phyloP scores from a whole-genome alignment of 2,329 filamentous ascomycete species.

The Arthrobotrys entomopaga region DNA sequence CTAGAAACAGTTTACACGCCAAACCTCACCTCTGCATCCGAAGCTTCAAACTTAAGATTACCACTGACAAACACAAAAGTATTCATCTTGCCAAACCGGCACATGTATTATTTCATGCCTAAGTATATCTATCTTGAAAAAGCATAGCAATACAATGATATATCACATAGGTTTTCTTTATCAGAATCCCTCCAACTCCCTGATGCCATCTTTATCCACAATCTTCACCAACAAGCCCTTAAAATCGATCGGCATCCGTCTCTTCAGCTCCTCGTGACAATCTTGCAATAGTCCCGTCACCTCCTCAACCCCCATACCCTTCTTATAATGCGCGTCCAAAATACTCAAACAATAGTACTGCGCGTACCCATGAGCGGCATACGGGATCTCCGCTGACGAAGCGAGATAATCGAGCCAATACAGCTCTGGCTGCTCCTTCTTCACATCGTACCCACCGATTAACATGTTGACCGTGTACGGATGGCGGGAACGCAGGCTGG shows the following conservation, averaged over 20 bases:
- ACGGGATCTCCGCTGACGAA: slow-evolving; percentile 84
- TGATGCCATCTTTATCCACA: slow-evolving; percentile 91
- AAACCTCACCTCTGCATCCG: too few relatives aligned
- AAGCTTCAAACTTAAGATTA: too few relatives aligned
- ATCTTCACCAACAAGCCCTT: slow-evolving; percentile 96
- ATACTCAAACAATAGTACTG: slow-evolving; percentile 97
- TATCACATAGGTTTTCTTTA: background rate
- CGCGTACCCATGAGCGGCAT: slow-evolving; percentile 97
- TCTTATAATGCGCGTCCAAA: slow-evolving; percentile 97
- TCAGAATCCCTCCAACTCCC: slow-evolving; percentile 68
- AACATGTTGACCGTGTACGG: slow-evolving; percentile 98
- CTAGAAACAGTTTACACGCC: too few relatives aligned
- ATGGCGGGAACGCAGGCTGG: slow-evolving; percentile 86
- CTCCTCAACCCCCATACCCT: slow-evolving; percentile 86
- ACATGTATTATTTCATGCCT: too few relatives aligned
- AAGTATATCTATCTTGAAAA: too few relatives aligned
- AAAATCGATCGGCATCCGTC: slow-evolving; percentile 96
- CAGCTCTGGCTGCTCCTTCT: slow-evolving; percentile 87
- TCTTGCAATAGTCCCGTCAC: slow-evolving; percentile 91
- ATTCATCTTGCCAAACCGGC: too few relatives aligned
- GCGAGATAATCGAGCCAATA: slow-evolving; percentile 99
- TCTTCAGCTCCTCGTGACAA: slow-evolving; percentile 97
- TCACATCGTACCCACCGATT: slow-evolving; percentile 90
- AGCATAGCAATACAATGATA: too few relatives aligned
- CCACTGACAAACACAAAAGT: too few relatives aligned